Evolutionary conservation across 257 asterid species (phyloP).

Genomic region (Salvia splendens): DNA sequence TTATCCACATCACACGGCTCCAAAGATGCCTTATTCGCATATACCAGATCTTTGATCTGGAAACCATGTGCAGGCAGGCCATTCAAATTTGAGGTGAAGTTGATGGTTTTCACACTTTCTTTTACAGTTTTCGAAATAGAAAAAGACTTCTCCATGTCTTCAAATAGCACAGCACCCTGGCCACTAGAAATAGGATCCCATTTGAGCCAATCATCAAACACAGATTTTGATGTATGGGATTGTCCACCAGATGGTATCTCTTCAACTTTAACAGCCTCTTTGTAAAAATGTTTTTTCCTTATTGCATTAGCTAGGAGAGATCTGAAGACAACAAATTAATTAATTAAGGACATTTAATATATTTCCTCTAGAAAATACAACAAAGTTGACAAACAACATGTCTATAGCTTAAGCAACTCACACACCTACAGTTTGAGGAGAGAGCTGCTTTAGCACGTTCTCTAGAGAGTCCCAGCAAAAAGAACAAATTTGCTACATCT

Average conservation of each 20-base stretch:
- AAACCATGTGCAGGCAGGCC: slow-evolving; percentile 72
- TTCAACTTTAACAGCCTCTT: slow-evolving; percentile 82
- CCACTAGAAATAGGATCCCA: slow-evolving; percentile 98
- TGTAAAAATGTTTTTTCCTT: slow-evolving; percentile 66
- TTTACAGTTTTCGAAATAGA: slow-evolving; percentile 41
- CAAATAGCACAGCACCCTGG: slow-evolving; percentile 83
- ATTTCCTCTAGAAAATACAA: slow-evolving; percentile 5
- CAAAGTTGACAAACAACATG: neutral
- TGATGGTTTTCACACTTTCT: slow-evolving; percentile 49
- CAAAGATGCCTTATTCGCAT: slow-evolving; percentile 22
- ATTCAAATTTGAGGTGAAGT: slow-evolving; percentile 55
- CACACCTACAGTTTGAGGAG: slow-evolving; percentile 86
- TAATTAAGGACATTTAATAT: neutral
- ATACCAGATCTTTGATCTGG: slow-evolving; percentile 54
- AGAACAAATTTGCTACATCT: slow-evolving; percentile 78
- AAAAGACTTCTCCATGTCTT: slow-evolving; percentile 78
- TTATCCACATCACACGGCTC: slow-evolving; percentile 34
- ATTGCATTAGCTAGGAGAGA: slow-evolving; percentile 66
- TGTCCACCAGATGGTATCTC: slow-evolving; percentile 49
- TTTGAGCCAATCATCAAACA: slow-evolving; percentile 66
- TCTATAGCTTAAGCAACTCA: slow-evolving; percentile 18
- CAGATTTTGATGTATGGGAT: slow-evolving; percentile 35
- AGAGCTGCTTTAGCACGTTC: slow-evolving; percentile 85
- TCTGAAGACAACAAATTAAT: slow-evolving; percentile 45
- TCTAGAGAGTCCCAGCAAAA: slow-evolving; percentile 61